Evolutionary conservation across 768 basidiomycete species (phyloP).

Genomic region (Podaxis sp.): DNA sequence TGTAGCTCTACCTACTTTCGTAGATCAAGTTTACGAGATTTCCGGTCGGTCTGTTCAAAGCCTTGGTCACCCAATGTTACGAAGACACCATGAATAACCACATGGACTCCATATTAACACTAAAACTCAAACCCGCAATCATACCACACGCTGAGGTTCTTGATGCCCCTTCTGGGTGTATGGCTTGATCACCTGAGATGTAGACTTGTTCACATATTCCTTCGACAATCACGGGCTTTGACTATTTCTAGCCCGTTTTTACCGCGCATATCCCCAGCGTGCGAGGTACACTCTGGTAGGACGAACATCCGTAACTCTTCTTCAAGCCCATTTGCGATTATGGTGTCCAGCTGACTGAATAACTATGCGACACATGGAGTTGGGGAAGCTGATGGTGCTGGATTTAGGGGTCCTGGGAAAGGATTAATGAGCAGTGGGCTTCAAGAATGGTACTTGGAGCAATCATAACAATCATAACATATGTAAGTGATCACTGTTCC

Average conservation of each 20-base stretch:
- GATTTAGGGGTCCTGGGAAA: not conserved
- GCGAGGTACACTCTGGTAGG: not conserved
- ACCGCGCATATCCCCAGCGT: not conserved
- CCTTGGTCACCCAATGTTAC: not conserved
- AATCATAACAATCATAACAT: no score
- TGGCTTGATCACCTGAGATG: not conserved
- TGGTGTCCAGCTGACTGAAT: not conserved
- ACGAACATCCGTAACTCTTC: not conserved
- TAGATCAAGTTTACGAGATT: no score
- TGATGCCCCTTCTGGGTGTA: not conserved
- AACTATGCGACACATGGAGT: not conserved
- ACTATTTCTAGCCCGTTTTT: not conserved
- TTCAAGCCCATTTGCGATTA: not conserved
- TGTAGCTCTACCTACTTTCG: not conserved
- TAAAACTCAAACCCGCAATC: not conserved
- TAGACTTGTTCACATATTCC: not conserved
- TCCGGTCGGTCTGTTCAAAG: no score
- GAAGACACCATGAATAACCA: not conserved
- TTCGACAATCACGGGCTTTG: not conserved
- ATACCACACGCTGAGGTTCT: not conserved
- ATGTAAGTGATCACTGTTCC: no score
- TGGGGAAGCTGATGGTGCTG: not conserved
- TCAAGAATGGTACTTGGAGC: not conserved
- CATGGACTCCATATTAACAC: not conserved
- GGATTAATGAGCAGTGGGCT: not conserved